Evolutionary conservation across 495 filamentous ascomycete species (phyloP).

Genomic region (Trypethelium eluteriae): DNA sequence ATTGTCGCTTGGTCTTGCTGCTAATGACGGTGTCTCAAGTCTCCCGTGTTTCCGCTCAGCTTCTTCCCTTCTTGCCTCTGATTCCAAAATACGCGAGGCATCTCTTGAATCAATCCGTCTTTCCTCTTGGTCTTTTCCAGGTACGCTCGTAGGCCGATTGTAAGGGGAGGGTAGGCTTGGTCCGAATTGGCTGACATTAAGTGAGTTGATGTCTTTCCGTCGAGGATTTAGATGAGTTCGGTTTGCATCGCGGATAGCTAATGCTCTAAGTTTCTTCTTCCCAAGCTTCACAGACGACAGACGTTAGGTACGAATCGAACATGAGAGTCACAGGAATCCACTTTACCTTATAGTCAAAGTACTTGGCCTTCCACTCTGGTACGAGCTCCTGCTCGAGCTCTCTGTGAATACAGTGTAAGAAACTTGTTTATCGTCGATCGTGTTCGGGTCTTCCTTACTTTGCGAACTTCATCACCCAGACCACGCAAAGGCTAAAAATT

Average conservation of each 20-base stretch:
- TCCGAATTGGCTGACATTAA: background rate
- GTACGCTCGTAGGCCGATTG: too few species aligned
- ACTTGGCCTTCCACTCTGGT: constrained; percentile 88
- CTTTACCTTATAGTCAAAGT: constrained; percentile 77
- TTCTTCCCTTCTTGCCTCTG: too few species aligned
- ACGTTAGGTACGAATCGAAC: background rate
- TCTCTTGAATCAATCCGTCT: too few species aligned
- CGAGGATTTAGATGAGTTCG: background rate
- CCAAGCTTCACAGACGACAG: constrained; percentile 42
- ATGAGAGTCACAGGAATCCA: background rate
- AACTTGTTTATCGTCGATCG: constrained; percentile 18
- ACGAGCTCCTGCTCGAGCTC: constrained; percentile 82
- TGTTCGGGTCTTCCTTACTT: constrained; percentile 41
- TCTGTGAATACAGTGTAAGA: constrained; percentile 35
- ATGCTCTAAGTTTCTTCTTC: constrained; percentile 82
- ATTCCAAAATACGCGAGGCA: too few species aligned
- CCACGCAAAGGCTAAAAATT: background rate
- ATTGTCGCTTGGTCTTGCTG: background rate
- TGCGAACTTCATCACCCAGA: constrained; percentile 51
- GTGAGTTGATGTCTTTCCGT: background rate
- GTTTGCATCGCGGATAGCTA: constrained; percentile 57
- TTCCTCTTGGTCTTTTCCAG: too few species aligned
- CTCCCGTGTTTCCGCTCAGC: background rate
- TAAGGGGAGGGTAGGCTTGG: background rate
- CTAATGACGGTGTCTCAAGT: background rate